Evolutionary conservation across 2,329 filamentous ascomycete genomes (phyloP), one percentile per base, ranked within the genome.

Genomic region (Aspergillus aculeatinus): DNA sequence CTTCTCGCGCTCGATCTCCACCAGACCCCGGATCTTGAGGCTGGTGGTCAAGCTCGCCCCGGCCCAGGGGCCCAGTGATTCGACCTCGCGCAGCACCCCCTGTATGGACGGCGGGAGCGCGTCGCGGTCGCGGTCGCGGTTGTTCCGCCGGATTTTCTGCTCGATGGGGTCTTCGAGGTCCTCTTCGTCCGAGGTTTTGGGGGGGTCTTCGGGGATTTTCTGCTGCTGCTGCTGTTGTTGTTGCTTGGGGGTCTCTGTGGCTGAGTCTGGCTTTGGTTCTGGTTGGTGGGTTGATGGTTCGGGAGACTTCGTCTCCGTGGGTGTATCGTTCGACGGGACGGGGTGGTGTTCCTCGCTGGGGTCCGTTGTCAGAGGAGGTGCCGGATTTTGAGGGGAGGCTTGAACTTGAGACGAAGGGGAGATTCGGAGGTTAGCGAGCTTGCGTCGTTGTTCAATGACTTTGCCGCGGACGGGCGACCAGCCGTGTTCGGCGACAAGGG

Each of bases 401-500:
- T 29, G 27, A 1, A 35, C 14, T 16, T 16, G 12, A 3, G 33
- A 35, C 3, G 33, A 51, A 11, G 62, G 63, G 19, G 65, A 71
- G 14, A 72, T 62, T 48, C 67, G 75, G 25, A 77, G 63, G 21
- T 71, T 63, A 48, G 73, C 67, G n/a, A 84, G 72, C 60, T 84
- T 79, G 11, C 85, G 67, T 48, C 70, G 63, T 59, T 72, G 69
- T 35, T 80, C 86, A 4, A 86, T 83, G 1, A 83, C 88, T 66
- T 89, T 90, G 39, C 89, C 92, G 48, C 83, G 82, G 1, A 96
- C 87, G 0, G 85, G 82, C 66, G 91, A 87, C 92, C 94, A 98
- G 6, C 91, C 90, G 63, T 87, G 81, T 49, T 82, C 79, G 16
- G 87, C 80, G 5, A 95, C 82, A 0, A 96, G 78, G 1, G 79